A percentile compares a stretch with the other conserved stretches of the same genome.
Conservation (phyloP, 352 stramenopile species). For the Peronosclerospora sorghi region DNA sequence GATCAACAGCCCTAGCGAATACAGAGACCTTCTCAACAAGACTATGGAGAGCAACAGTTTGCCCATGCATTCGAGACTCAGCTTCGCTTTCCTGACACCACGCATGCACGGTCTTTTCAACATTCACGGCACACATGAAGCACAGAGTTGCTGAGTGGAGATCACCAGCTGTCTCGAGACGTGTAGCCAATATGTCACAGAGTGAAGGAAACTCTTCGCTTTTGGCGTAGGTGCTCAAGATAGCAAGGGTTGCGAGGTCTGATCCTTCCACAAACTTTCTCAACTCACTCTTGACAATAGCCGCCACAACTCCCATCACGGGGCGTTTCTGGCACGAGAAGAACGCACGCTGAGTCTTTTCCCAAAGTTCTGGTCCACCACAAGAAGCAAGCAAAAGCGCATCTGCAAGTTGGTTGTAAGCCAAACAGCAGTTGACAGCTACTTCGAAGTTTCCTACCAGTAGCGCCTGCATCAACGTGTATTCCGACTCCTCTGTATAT, state of each 20-base stretch:
- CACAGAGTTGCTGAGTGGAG: constrained; percentile 88
- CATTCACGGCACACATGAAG: constrained; percentile 94
- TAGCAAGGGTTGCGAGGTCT: constrained; percentile 90
- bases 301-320: constrained; percentile 93
- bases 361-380: constrained; percentile 91
- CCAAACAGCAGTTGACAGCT: constrained; percentile 94
- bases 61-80: constrained; percentile 46
- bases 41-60: constrained; percentile 86
- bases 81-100: constrained; percentile 87
- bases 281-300: constrained; percentile 94
- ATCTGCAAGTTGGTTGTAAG: constrained; percentile 93
- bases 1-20: constrained; percentile 83
- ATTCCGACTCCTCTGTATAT: constrained; percentile 87
- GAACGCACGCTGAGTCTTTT: constrained; percentile 92
- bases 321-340: constrained; percentile 86
- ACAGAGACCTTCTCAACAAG: constrained; percentile 95
- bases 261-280: constrained; percentile 74
- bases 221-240: constrained; percentile 96
- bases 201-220: constrained; percentile 94
- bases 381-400: constrained; percentile 90
- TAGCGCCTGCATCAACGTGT: constrained; percentile 91
- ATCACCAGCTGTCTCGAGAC: constrained; percentile 88
- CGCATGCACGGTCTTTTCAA: constrained; percentile 78
- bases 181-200: constrained; percentile 89
- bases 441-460: constrained; percentile 97